These are phyloP conservation scores for Globisporangium cederbergense DNA, from an alignment of 352 stramenopile genomes.

Conservation along the genomic window DNA sequence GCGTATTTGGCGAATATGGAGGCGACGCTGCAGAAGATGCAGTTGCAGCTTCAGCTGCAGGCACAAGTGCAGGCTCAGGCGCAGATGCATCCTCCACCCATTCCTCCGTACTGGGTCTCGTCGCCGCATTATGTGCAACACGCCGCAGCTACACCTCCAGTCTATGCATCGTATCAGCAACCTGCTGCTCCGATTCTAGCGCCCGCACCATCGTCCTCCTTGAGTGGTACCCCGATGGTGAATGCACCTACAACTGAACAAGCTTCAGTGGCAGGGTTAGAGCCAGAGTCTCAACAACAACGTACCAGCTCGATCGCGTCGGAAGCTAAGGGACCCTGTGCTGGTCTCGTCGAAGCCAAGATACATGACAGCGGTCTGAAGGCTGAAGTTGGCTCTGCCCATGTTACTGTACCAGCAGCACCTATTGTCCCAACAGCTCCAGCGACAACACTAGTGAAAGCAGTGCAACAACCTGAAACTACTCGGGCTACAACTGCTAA, in stretches of 20 bases:
- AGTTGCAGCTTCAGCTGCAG: conserved; percentile 59
- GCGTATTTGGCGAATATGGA: conserved; percentile 48
- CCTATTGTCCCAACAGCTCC: not conserved
- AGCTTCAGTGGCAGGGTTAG: not conserved
- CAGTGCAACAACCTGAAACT: not conserved
- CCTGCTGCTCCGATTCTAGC: not conserved
- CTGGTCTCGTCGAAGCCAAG: not conserved
- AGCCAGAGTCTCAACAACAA: not conserved
- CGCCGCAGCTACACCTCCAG: not conserved
- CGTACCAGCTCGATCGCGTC: not conserved
- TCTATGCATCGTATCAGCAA: not conserved
- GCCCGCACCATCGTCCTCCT: not conserved
- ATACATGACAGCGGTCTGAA: not conserved
- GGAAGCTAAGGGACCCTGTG: not conserved
- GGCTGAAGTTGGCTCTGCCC: not conserved
- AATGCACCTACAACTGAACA: not conserved
- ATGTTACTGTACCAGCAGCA: not conserved
- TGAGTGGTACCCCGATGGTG: not conserved
- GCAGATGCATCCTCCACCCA: not conserved
- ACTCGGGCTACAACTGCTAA: not conserved
- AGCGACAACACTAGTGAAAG: not conserved
- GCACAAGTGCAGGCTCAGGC: conserved; percentile 26
- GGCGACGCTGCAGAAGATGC: conserved; percentile 55
- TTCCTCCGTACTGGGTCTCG: conserved; percentile 9
- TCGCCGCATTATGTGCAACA: conserved; percentile 10